phyloP scores from a whole-genome alignment of 306 rosid species.

The Canavalia ensiformis region DNA sequence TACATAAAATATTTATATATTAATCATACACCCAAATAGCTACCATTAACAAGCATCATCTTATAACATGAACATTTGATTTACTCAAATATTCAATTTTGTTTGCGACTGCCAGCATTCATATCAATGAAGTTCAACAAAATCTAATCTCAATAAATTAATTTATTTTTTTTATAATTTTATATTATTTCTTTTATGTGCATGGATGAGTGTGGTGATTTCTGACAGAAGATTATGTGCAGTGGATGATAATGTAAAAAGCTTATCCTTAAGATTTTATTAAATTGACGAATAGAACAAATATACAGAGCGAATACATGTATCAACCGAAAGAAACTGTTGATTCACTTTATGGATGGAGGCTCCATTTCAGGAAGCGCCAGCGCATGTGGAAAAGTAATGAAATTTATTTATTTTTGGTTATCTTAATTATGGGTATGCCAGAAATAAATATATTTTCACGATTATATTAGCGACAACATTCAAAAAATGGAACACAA shows the following conservation, averaged over 20 bases:
- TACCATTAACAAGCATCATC: not conserved
- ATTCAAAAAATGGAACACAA: not conserved
- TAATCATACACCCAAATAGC: slow-evolving; percentile 31
- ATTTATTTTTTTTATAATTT: slow-evolving; percentile 7
- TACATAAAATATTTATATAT: too few species aligned
- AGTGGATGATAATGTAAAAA: slow-evolving; percentile 36
- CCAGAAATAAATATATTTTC: not conserved
- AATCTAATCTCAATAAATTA: slow-evolving; percentile 27
- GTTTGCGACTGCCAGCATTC: slow-evolving; percentile 2
- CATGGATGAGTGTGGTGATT: slow-evolving; percentile 41
- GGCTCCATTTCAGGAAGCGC: slow-evolving; percentile 23
- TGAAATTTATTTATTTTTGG: not conserved
- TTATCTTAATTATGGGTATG: slow-evolving; percentile 26
- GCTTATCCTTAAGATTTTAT: slow-evolving; percentile 36
- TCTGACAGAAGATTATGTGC: slow-evolving; percentile 49
- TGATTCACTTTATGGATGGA: slow-evolving; percentile 19
- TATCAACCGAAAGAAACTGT: slow-evolving; percentile 23
- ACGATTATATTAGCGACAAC: not conserved
- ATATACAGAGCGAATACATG: slow-evolving; percentile 26
- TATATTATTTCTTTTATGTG: not conserved
- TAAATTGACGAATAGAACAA: slow-evolving; percentile 16
- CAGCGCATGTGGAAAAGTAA: slow-evolving; percentile 25
- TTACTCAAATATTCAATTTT: slow-evolving; percentile 13
- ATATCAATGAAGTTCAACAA: slow-evolving; percentile 2
- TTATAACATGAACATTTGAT: slow-evolving; percentile 17